Evolutionary conservation across 176 grass and related monocot species (phyloP).

Genomic region (Saccharum officinarum): DNA sequence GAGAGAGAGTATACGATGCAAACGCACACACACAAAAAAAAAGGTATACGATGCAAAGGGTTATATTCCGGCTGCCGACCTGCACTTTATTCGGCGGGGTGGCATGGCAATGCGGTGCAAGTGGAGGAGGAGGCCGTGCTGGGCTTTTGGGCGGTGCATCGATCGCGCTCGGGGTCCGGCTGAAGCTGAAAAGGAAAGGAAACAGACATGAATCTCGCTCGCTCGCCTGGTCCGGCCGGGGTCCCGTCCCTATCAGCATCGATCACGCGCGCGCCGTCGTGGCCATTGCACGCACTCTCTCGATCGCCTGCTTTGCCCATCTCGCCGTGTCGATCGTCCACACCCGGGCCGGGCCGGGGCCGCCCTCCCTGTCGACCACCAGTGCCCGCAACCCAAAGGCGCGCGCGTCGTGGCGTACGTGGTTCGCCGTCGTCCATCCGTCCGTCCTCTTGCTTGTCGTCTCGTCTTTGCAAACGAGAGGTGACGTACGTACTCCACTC

Average conservation of each 20-base stretch:
- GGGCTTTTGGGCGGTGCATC: background rate
- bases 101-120: background rate
- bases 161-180: background rate
- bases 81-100: background rate
- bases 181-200: constrained; percentile 64
- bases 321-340: background rate
- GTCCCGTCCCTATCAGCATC: constrained; percentile 22
- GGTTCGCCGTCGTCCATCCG: constrained; percentile 6
- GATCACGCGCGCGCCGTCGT: constrained; percentile 11
- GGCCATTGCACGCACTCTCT: background rate
- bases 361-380: background rate
- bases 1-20: background rate
- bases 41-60: too few species aligned
- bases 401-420: background rate
- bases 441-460: background rate
- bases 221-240: too few species aligned
- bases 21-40: too few species aligned
- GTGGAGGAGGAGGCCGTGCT: background rate
- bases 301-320: too few species aligned
- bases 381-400: constrained; percentile 21
- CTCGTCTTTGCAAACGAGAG: background rate
- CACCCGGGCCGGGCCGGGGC: too few species aligned
- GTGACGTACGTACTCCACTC: too few species aligned
- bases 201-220: constrained; percentile 46
- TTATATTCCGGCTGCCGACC: background rate